A percentile compares a stretch with the other conserved stretches of the same genome.
These are phyloP conservation scores for Solanum aculeatissimum DNA, from an alignment of 305 asterid genomes.

Conservation along the genomic window DNA sequence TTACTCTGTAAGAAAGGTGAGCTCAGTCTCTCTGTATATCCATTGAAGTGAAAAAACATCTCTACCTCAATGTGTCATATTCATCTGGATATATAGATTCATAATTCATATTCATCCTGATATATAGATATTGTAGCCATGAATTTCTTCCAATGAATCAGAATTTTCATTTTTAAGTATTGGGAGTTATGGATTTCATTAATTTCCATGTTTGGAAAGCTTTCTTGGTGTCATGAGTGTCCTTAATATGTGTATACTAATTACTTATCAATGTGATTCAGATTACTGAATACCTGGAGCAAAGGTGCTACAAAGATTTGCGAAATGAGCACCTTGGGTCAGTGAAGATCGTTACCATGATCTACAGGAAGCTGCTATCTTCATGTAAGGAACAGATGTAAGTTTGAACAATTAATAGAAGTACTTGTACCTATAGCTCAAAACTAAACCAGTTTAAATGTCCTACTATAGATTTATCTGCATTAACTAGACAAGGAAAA, in stretches of 20 bases:
- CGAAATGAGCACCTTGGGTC: slow-evolving; percentile 33
- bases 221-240: not conserved
- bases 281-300: slow-evolving; percentile 44
- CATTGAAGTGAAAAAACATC: not conserved
- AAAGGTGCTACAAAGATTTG: slow-evolving; percentile 36
- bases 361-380: slow-evolving; percentile 35
- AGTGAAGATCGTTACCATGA: slow-evolving; percentile 25
- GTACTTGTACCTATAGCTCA: not conserved
- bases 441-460: not conserved
- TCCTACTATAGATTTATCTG: not conserved
- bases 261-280: slow-evolving; percentile 1
- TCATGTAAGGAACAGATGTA: slow-evolving; percentile 55
- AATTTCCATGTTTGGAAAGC: not conserved
- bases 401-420: slow-evolving; percentile 12
- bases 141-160: not conserved
- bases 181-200: not conserved
- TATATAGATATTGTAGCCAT: not conserved
- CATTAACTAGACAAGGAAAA: not conserved
- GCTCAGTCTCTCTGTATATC: not conserved
- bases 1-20: not conserved
- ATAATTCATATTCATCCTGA: not conserved
- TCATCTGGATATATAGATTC: not conserved
- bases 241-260: slow-evolving; percentile 1
- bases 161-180: not conserved
- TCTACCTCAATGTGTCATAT: not conserved